Evolutionary conservation across 2,329 filamentous ascomycete genomes (phyloP).

Genomic region (Neoascochyta sp.): DNA sequence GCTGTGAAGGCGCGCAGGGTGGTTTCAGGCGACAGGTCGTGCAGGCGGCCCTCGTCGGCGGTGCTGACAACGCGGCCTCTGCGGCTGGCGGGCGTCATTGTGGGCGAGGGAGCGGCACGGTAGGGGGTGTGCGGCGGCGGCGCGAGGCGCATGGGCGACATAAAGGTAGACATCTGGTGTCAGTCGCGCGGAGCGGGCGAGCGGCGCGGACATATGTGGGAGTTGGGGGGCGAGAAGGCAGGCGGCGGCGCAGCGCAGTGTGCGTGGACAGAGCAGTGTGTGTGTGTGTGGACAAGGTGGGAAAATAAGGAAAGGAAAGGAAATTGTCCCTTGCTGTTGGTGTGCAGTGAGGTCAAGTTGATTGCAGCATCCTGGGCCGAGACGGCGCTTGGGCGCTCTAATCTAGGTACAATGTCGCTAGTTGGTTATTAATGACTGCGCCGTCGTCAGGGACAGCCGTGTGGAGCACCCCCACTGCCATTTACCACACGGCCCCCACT

Average conservation of each 20-base stretch:
- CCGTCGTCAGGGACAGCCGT: no score
- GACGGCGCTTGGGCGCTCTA: no score
- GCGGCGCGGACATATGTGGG: conserved; percentile 16
- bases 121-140: conserved; percentile 33
- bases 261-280: background rate
- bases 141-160: conserved; percentile 29
- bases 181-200: conserved; percentile 17
- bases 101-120: conserved; percentile 31
- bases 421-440: no score
- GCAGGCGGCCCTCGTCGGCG: conserved; percentile 33
- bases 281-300: background rate
- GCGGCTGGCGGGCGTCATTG: conserved; percentile 32
- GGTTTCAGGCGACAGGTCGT: conserved; percentile 40
- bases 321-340: no score
- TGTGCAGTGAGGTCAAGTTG: no score
- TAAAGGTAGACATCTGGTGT: conserved; percentile 25
- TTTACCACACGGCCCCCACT: no score
- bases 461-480: no score
- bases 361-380: no score
- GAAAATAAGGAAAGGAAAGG: no score
- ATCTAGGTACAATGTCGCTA: no score
- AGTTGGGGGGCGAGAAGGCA: conserved; percentile 5
- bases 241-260: conserved; percentile 1
- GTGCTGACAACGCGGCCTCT: conserved; percentile 21
- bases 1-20: conserved; percentile 44